Percentiles rank a stretch among this genome's conserved stretches.
These are phyloP conservation scores for sunflower (Helianthus annuus) DNA, from an alignment of 129 eudicot genomes.

Conservation along the genomic window HanXRQr2.0-SUNRISE NC_035448.2:59135229-59135728, in stretches of 20 bases:
- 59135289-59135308: slow-evolving; percentile 37
- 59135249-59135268: slow-evolving; percentile 59
- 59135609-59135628: no score
- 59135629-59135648: no score
- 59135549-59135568: no score
- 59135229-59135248: slow-evolving; percentile 52
- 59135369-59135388: not conserved
- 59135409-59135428: slow-evolving; percentile 25
- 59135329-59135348: not conserved
- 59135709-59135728: no score
- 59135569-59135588: no score
- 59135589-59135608: no score
- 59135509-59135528: slow-evolving; percentile 47
- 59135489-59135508: slow-evolving; percentile 40
- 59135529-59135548: not conserved
- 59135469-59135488: slow-evolving; percentile 33
- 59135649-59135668: no score
- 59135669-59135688: no score
- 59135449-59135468: slow-evolving; percentile 49
- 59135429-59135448: slow-evolving; percentile 27
- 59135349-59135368: not conserved
- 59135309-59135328: slow-evolving; percentile 4
- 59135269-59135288: slow-evolving; percentile 48
- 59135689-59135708: no score
- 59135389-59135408: slow-evolving; percentile 16